Base-by-base conservation (phyloP, 805 yeast species). In the Kurtzmaniella cleridarum region DNA sequence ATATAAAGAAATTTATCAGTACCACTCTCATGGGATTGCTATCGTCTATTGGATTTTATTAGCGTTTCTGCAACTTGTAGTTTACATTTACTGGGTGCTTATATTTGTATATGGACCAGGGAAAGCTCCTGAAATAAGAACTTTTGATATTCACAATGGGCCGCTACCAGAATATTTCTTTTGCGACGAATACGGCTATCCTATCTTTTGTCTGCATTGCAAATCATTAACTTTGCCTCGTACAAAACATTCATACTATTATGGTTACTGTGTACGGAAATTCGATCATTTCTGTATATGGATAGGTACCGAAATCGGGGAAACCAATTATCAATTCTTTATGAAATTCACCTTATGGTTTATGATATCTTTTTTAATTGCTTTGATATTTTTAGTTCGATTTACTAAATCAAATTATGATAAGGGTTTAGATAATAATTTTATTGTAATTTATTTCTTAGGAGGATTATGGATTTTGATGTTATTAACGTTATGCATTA, bases 211-310 rank as follows among this genome's bases (percentile, higher is more conserved):
- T 52, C 60, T 82, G 1, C 57, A 62, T 9, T 86, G 96, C 54
- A 65, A 74, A 35, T 71, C 81, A 4, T 58, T 85, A 24, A 87
- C 85, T 51, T 69, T 81, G 1, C 73, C 77, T 18, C 66, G 96
- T 37, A 57, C 84, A 0, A 91, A 79, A 47, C 96, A 86, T 53
- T 81, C 89, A 30, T 66, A 74, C 3, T 67, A 73, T 35, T 37
- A 62, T 38, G 71, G 69, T 2, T 52, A 59, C 17, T 87, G 95
- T 53, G 78, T 89, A 0, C 78, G 85, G 0, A 69, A 73, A 41
- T 83, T 85, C 68, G 98, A 90, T 59, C 98, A 90, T 56, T 82
- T 71, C 51, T 90, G 98, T 55, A 53, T 78, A 0, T 88, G 87
- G 82, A 59, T 91, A 0, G 95, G 95, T 1, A 55, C 71, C 0